Evolutionary conservation across 2,329 filamentous ascomycete species (phyloP), one percentile per base, ranked within the genome.

Genomic region (Trichoderma aggressivum): DNA sequence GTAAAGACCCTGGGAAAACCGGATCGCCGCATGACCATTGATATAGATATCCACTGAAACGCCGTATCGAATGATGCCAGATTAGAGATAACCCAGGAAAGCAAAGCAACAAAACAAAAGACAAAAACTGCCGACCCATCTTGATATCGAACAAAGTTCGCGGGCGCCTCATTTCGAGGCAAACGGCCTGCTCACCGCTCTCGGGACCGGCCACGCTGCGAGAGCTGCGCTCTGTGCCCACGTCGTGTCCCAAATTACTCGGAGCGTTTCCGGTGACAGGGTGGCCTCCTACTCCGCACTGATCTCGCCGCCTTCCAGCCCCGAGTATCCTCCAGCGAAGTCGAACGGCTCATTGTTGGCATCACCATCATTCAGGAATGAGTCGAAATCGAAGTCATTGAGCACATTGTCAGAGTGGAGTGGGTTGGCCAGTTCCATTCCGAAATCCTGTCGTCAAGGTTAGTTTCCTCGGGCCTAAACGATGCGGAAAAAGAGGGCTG

Each of bases 321-420:
- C 76, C 16, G 78, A 78, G 76, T 89, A 88, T 59, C 80, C 78
- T 28, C 82, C 80, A 18, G 83, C 79, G 75, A 91, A 90, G 79
- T 87, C 87, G 73, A 90, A 91, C 5, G 77, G 79, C 56, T 81
- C 79, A 55, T 82, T 82, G 53, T 84, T 85, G 39, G 80, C 82
- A 60, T 86, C 86, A 72, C 84, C 82, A 72, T 86, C 84, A 73
- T 91, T 88, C 8, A 91, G 81, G 82, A 91, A 91, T 2, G 89
- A 90, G 78, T 91, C 89, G 74, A 91, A 84, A 73, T 91, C 89
- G 75, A 91, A 91, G 74, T 90, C 89, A 75, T 88, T 88, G 61
- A 91, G 82, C 43, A 91, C 89, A 76, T 91, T 86, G 68, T 80
- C 81, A 7, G 84, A 84, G 72, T 83, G 82, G 30, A 86, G 78